Percentiles rank a stretch among this genome's conserved stretches.
phyloP scores from a whole-genome alignment of 108 stramenopile genomes.

The Nitzschia inconspicua region DNA sequence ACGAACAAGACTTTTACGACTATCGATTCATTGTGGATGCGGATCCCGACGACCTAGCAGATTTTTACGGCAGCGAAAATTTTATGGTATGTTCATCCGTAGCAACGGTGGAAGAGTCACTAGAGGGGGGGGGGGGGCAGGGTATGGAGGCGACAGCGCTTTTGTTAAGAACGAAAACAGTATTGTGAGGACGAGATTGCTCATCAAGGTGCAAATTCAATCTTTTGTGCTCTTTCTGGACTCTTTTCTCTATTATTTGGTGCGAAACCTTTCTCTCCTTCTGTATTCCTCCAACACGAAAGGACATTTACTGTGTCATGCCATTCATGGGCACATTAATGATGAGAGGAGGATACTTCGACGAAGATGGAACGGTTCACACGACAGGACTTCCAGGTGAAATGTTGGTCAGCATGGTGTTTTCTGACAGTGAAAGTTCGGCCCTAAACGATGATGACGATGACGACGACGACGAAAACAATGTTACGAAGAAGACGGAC shows the following conservation, averaged over 20 bases:
- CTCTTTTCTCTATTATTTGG: not conserved
- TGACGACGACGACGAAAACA: not conserved
- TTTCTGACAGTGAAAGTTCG: constrained; percentile 38
- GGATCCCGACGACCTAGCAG: constrained; percentile 36
- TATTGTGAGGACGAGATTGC: too few species aligned
- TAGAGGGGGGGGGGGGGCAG: too few species aligned
- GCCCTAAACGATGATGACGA: too few species aligned
- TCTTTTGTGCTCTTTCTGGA: not conserved
- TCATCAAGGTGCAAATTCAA: too few species aligned
- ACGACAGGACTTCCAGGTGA: constrained; percentile 33
- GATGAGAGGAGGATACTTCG: constrained; percentile 45
- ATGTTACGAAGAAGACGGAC: too few species aligned
- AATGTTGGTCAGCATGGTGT: constrained; percentile 37
- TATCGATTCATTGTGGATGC: constrained; percentile 22
- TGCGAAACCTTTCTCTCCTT: not conserved
- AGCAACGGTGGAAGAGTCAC: too few species aligned
- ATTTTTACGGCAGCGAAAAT: constrained; percentile 34
- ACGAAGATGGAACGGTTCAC: constrained; percentile 40
- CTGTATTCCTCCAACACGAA: constrained; percentile 29
- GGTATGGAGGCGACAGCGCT: too few species aligned
- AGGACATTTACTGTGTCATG: constrained; percentile 46
- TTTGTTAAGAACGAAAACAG: too few species aligned
- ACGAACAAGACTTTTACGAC: constrained; percentile 42
- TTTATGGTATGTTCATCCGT: constrained; percentile 9
- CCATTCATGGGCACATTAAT: constrained; percentile 39